Percentiles rank a stretch among this genome's conserved stretches.
Conservation (phyloP, 371 early-diverging fungal genomes). For the Globomyces sp. region DNA sequence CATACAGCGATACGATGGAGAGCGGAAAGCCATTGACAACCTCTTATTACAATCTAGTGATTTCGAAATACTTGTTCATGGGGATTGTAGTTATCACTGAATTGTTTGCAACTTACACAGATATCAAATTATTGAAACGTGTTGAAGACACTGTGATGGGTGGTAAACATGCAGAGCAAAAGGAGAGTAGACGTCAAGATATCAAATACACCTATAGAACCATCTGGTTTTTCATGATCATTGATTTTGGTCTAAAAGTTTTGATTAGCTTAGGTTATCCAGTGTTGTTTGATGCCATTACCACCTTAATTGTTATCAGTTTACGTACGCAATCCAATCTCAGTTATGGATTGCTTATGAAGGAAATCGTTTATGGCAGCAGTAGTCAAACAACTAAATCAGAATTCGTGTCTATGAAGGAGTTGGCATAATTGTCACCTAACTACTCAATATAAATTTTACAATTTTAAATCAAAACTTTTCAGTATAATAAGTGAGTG, state of each 20-base stretch:
- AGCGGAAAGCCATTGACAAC: background rate
- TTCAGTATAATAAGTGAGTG: too few species aligned
- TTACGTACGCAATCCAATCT: conserved; percentile 7
- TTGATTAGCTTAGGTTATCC: conserved; percentile 13
- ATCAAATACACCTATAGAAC: background rate
- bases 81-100: conserved; percentile 6
- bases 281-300: conserved; percentile 11
- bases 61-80: conserved; percentile 6
- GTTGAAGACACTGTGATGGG: background rate
- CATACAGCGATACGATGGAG: background rate
- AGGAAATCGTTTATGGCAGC: background rate
- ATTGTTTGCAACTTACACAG: conserved; percentile 12
- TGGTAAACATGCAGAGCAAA: background rate
- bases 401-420: background rate
- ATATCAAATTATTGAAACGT: background rate
- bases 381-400: background rate
- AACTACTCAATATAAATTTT: too few species aligned
- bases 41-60: background rate
- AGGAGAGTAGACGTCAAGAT: background rate
- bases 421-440: too few species aligned
- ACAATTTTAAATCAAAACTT: too few species aligned
- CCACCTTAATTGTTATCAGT: background rate
- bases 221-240: conserved; percentile 10
- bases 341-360: conserved; percentile 6
- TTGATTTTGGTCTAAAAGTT: conserved; percentile 7